Evolutionary conservation across 257 asterid species (phyloP).

Genomic region (Solanum pennellii): DNA sequence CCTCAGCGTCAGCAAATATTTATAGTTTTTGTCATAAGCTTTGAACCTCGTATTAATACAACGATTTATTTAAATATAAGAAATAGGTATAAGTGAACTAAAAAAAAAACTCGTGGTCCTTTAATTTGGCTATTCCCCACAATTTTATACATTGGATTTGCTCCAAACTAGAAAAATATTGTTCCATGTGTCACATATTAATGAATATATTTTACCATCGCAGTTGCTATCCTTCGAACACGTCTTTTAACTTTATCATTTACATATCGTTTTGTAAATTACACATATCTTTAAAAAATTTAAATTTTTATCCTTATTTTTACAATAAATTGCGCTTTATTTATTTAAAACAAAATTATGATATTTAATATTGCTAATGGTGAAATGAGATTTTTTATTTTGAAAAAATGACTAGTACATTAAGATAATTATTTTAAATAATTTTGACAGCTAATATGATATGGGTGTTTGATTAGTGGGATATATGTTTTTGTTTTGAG

Average conservation of each 20-base stretch:
- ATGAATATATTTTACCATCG: not conserved
- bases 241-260: too few species aligned
- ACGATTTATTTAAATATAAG: not conserved
- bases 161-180: not conserved
- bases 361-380: not conserved
- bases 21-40: not conserved
- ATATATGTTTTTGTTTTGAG: not conserved
- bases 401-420: not conserved
- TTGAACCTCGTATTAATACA: not conserved
- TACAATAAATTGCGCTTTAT: not conserved
- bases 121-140: not conserved
- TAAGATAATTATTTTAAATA: not conserved
- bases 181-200: not conserved
- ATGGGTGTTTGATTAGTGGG: not conserved
- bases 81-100: not conserved
- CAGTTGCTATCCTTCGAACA: rapidly evolving
- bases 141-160: not conserved
- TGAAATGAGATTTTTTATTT: not conserved
- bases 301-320: not conserved
- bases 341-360: not conserved
- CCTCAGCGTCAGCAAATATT: not conserved
- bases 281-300: not conserved
- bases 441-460: not conserved
- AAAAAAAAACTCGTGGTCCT: not conserved
- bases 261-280: too few species aligned